A percentile compares a stretch with the other conserved stretches of the same genome.
These are phyloP conservation scores for Hibiscus mutabilis DNA, from an alignment of 345 rosid species.

Conservation along the genomic window DNA sequence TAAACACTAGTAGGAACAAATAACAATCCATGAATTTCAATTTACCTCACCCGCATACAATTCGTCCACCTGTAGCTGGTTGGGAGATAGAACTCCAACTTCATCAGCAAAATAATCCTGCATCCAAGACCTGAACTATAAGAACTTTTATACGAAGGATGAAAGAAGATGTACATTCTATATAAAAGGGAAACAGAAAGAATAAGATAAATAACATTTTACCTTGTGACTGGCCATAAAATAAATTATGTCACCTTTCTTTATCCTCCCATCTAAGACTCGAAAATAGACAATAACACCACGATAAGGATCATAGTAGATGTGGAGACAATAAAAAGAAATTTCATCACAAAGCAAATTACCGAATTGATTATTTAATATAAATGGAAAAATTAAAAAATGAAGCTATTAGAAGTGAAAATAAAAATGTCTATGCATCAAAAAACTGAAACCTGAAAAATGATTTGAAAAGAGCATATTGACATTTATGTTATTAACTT, in stretches of 20 bases:
- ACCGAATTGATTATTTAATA: background rate
- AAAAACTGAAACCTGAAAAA: background rate
- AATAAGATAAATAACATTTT: background rate
- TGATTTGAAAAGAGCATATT: background rate
- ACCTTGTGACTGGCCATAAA: constrained; percentile 98
- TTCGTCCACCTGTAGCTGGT: constrained; percentile 83
- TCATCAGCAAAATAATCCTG: constrained; percentile 95
- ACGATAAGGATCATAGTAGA: constrained; percentile 96
- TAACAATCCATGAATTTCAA: constrained; percentile 1
- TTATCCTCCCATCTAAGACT: constrained; percentile 84
- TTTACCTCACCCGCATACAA: constrained; percentile 96
- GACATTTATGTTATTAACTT: background rate
- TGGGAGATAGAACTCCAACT: constrained; percentile 92
- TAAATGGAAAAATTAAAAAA: background rate
- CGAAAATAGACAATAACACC: constrained; percentile 97
- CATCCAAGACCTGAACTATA: constrained; percentile 12
- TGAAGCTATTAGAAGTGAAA: background rate
- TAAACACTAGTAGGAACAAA: background rate
- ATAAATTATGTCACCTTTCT: constrained; percentile 84
- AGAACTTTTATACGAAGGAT: background rate
- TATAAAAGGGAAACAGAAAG: background rate
- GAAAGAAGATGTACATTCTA: background rate
- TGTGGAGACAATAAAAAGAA: constrained; percentile 28
- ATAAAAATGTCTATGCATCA: background rate
- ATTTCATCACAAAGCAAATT: background rate